phyloP scores from a whole-genome alignment of 2,329 filamentous ascomycete genomes.

The Dothistroma septosporum region DNA sequence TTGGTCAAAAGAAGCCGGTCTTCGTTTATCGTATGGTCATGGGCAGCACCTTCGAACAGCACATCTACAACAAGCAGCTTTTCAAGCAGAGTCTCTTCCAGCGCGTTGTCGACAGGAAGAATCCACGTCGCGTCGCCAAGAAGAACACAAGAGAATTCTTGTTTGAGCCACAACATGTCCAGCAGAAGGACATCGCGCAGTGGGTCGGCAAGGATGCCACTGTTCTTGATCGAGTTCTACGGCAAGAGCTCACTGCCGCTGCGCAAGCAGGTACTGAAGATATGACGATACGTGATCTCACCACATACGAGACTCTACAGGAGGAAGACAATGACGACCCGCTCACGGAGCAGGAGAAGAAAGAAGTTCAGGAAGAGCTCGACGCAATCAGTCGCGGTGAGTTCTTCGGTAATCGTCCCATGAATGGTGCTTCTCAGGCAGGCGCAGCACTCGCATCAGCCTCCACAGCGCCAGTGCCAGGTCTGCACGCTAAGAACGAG shows the following conservation, averaged over 20 bases:
- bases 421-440: not conserved
- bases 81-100: conserved; percentile 80
- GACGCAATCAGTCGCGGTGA: not conserved
- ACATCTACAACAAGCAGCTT: conserved; percentile 66
- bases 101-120: conserved; percentile 79
- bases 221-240: conserved; percentile 61
- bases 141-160: conserved; percentile 53
- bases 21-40: conserved; percentile 79
- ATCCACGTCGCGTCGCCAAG: conserved; percentile 63
- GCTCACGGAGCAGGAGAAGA: conserved; percentile 31
- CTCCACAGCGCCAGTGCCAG: not conserved
- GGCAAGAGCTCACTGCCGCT: conserved; percentile 60
- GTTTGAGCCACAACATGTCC: conserved; percentile 52
- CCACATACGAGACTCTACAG: conserved; percentile 36
- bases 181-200: conserved; percentile 45
- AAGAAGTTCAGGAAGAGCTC: conserved; percentile 40
- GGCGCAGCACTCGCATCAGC: not conserved
- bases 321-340: conserved; percentile 32
- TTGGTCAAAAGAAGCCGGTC: conserved; percentile 76
- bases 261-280: conserved; percentile 43
- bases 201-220: conserved; percentile 57
- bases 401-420: not conserved
- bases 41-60: conserved; percentile 75
- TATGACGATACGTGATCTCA: conserved; percentile 28
- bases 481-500: not conserved